A percentile compares a stretch with the other conserved stretches of the same genome.
Evolutionary conservation across 2,329 filamentous ascomycete genomes (phyloP).

Genomic region (Eutypella sp.): DNA sequence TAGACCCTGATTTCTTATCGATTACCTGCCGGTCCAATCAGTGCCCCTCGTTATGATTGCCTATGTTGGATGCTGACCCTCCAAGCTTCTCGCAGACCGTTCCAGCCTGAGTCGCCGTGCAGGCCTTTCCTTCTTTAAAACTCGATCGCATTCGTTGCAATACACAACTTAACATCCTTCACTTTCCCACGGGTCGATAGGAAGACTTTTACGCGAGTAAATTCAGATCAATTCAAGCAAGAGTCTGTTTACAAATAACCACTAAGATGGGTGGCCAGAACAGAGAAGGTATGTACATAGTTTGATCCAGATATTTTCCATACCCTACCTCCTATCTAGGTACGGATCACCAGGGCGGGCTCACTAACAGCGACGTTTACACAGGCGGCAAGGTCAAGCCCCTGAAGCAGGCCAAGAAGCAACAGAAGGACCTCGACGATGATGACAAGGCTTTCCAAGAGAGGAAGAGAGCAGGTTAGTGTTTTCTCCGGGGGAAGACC

Average conservation of each 20-base stretch:
- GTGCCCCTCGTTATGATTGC: too few relatives aligned
- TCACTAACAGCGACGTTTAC: slow-evolving; percentile 7
- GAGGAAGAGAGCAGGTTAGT: slow-evolving; percentile 79
- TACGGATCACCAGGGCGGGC: too few relatives aligned
- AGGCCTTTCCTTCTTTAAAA: too few relatives aligned
- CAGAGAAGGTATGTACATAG: slow-evolving; percentile 52
- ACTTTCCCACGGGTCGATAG: slow-evolving; percentile 5
- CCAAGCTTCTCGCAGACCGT: too few relatives aligned
- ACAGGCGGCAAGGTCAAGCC: slow-evolving; percentile 81
- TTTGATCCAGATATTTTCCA: neutral
- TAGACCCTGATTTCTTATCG: too few relatives aligned
- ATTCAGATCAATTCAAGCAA: too few relatives aligned
- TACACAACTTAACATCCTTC: slow-evolving; percentile 13
- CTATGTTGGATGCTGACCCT: too few relatives aligned
- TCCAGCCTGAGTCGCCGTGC: too few relatives aligned
- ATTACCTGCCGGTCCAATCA: too few relatives aligned
- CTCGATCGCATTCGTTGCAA: slow-evolving; percentile 1
- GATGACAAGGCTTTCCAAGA: slow-evolving; percentile 78
- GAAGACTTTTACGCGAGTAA: too few relatives aligned
- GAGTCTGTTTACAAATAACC: slow-evolving; percentile 8
- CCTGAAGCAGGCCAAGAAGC: slow-evolving; percentile 86
- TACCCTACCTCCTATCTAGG: too few relatives aligned
- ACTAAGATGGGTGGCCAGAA: slow-evolving; percentile 60
- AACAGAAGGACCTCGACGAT: slow-evolving; percentile 75
- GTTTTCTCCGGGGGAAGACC: too few relatives aligned